Conservation (phyloP, 2,329 filamentous ascomycete species). For the Fusarium chaquense region DNA sequence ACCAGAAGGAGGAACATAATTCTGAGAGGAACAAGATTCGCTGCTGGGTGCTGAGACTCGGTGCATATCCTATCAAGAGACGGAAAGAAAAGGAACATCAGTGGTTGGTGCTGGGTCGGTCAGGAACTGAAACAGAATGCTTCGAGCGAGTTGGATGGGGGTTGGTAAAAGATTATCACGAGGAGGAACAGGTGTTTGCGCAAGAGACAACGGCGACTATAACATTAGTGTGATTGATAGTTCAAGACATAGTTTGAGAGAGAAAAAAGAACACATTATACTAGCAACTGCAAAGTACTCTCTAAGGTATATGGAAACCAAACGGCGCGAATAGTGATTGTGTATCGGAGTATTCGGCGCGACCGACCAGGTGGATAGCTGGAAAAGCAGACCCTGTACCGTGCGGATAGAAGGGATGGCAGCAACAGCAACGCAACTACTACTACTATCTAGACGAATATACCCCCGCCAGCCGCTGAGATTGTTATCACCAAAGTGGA, state of each 20-base stretch:
- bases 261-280: neutral
- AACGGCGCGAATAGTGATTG: too few relatives aligned
- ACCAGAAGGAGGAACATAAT: neutral
- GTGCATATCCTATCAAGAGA: conserved; percentile 14
- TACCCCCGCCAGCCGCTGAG: conserved; percentile 4
- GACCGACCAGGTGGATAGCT: neutral
- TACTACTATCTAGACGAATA: neutral
- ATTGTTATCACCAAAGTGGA: conserved; percentile 11
- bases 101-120: conserved; percentile 32
- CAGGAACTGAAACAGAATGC: conserved; percentile 1
- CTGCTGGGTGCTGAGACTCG: conserved; percentile 37
- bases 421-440: neutral
- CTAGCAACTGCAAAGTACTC: too few relatives aligned
- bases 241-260: neutral
- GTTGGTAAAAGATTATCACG: neutral
- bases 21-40: neutral
- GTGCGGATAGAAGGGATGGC: too few relatives aligned
- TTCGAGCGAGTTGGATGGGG: conserved; percentile 37
- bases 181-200: neutral
- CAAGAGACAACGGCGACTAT: conserved; percentile 12
- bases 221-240: conserved; percentile 12
- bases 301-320: too few relatives aligned
- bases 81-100: conserved; percentile 12
- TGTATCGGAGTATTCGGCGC: neutral
- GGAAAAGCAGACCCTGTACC: neutral